Conservation (phyloP, 116 monocot species). For the Zostera marina region DNA sequence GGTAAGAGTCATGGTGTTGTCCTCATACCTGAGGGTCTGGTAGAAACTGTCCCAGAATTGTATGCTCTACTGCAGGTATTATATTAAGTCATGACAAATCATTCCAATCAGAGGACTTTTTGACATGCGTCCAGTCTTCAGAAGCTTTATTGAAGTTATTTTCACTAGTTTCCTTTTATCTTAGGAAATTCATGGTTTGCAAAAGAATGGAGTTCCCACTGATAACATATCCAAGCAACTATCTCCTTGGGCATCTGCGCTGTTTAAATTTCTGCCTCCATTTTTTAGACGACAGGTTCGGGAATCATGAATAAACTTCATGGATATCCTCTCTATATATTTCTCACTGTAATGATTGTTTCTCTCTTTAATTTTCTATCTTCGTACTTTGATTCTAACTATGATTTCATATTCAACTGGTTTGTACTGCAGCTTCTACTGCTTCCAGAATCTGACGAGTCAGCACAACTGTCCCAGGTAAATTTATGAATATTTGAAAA, state of each 20-base stretch:
- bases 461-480: constrained; percentile 88
- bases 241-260: constrained; percentile 94
- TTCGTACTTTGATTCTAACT: not conserved
- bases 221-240: constrained; percentile 58
- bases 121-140: not conserved
- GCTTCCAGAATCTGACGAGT: constrained; percentile 88
- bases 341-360: not conserved
- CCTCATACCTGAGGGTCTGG: constrained; percentile 79
- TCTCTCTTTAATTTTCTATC: not conserved
- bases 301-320: not conserved
- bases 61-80: constrained; percentile 72
- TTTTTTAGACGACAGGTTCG: constrained; percentile 73
- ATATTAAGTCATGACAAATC: not conserved
- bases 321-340: not conserved
- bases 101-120: not conserved
- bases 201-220: constrained; percentile 44
- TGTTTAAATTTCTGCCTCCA: constrained; percentile 73
- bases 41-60: constrained; percentile 73
- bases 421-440: constrained; percentile 60
- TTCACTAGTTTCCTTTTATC: not conserved
- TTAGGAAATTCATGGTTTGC: constrained; percentile 82
- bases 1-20: constrained; percentile 73
- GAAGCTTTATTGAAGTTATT: not conserved
- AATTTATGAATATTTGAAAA: not conserved
- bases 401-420: not conserved